Evolutionary conservation across 176 grass and related monocot species (phyloP).

Genomic region (Cocos nucifera): DNA sequence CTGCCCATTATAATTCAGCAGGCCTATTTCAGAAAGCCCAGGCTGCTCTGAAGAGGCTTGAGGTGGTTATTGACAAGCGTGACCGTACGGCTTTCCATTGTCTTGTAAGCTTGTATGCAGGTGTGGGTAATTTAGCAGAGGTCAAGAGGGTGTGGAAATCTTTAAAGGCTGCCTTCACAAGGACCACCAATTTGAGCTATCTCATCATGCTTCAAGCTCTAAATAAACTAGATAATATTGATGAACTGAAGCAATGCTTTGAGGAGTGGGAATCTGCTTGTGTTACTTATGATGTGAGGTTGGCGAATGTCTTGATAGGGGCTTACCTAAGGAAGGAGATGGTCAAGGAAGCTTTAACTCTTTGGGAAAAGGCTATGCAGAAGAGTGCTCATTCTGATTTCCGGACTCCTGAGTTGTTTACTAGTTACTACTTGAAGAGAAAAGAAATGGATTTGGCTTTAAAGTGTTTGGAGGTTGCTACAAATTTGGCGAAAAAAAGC

Average conservation of each 20-base stretch:
- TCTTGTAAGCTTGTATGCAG: conserved; percentile 11
- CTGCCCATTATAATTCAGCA: conserved; percentile 9
- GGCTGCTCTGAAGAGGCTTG: conserved; percentile 2
- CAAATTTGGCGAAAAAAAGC: not conserved
- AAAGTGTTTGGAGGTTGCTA: not conserved
- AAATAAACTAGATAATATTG: conserved; percentile 8
- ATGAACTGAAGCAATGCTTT: conserved; percentile 2
- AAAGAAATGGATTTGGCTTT: conserved; percentile 1
- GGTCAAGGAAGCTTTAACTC: not conserved
- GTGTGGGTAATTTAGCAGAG: conserved; percentile 5
- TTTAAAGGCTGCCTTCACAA: not conserved
- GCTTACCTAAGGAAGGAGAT: conserved; percentile 3
- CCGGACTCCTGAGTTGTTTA: conserved; percentile 3
- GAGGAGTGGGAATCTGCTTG: conserved; percentile 7
- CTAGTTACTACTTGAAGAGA: not conserved
- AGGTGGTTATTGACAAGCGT: conserved; percentile 1
- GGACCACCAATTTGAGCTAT: conserved; percentile 2
- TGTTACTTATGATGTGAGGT: not conserved
- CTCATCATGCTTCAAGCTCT: conserved; percentile 2
- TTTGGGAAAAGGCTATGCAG: conserved; percentile 1
- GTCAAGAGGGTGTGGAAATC: conserved; percentile 6
- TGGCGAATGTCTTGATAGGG: not conserved
- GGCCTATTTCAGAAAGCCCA: conserved; percentile 7
- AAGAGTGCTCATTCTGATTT: not conserved
- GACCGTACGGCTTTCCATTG: not conserved